A percentile compares a stretch with the other conserved stretches of the same genome.
Evolutionary conservation across 306 rosid genomes (phyloP).

Genomic region (Vigna angularis): DNA sequence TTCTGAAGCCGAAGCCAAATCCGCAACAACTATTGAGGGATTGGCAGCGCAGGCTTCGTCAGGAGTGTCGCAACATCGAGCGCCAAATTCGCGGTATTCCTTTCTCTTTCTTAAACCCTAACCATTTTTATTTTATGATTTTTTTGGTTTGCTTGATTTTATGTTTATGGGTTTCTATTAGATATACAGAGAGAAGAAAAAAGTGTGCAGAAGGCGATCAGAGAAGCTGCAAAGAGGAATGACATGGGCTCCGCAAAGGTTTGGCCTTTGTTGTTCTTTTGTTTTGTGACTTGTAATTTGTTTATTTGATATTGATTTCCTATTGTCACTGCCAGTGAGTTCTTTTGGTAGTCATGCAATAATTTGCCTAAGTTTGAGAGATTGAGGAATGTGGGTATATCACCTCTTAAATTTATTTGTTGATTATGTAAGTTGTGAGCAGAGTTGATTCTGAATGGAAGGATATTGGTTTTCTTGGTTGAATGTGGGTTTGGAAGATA

Average conservation of each 20-base stretch:
- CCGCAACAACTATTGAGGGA: conserved; percentile 78
- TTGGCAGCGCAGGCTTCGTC: conserved; percentile 95
- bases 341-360: background rate
- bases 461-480: background rate
- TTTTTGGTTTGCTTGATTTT: conserved; percentile 26
- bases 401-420: conserved; percentile 4
- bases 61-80: conserved; percentile 88
- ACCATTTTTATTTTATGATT: background rate
- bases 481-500: background rate
- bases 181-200: conserved; percentile 94
- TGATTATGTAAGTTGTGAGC: background rate
- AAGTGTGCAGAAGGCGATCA: conserved; percentile 85
- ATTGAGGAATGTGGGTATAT: conserved; percentile 25
- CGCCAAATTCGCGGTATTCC: conserved; percentile 88
- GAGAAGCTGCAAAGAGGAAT: conserved; percentile 94
- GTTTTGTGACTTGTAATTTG: background rate
- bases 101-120: conserved; percentile 31
- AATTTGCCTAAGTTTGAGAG: conserved; percentile 28
- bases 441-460: conserved; percentile 15
- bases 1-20: conserved; percentile 73
- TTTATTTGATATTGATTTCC: conserved; percentile 10
- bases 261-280: background rate
- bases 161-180: conserved; percentile 41
- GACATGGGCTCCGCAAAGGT: conserved; percentile 99
- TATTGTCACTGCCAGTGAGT: conserved; percentile 3